Base-by-base conservation (phyloP, 176 grass and related monocot species). In the Carex littledalei region DNA sequence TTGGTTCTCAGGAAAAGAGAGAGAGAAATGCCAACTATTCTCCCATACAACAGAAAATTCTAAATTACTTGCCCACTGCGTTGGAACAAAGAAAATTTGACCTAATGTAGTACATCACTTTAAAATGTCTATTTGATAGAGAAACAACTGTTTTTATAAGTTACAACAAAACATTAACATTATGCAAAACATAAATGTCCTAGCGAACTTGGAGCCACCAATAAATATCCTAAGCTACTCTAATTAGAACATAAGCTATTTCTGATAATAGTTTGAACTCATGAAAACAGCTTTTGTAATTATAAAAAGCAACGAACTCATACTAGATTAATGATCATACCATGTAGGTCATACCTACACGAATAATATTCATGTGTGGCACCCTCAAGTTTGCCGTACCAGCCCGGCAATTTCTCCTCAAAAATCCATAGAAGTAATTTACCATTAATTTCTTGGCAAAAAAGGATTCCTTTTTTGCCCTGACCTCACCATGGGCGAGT, bases 301-400 rank as follows among this genome's bases (percentile, higher is more conserved):
- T 59, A 49, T 15, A 4, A 69, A 63, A 78, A 87, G 83, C 54
- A 65, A 37, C 39, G 34, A 26, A 80, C 20, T 34, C 21, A 21
- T 69, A 21, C 45, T 17, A 86, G 16, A 85, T 31, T 37, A 14
- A 68, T 62, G 12, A 70, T 94, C 88, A 99, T 3, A 99, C 96
- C 96, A 95, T 99, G 85, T 99, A 99, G 0, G 96, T 99, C 91
- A 95, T 95, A 47, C 91, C 93, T 0, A 94, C 96, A 32, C 91
- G 91, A 69, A 99, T 95, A 81, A 99, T 95, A 77, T 99, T 95
- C 22, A 92, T 95, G 53, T 99, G 91, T 13, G 96, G 96, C 69
- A 99, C 93, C 81, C 88, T 95, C 81, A 99, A 75, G 70, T 74
- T 92, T 59, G 93, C 96, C 0, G 96, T 94, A 32, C 96, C 96